These are phyloP conservation scores for Nitzschia inconspicua DNA, from an alignment of 108 stramenopile genomes.

Conservation along the genomic window DNA sequence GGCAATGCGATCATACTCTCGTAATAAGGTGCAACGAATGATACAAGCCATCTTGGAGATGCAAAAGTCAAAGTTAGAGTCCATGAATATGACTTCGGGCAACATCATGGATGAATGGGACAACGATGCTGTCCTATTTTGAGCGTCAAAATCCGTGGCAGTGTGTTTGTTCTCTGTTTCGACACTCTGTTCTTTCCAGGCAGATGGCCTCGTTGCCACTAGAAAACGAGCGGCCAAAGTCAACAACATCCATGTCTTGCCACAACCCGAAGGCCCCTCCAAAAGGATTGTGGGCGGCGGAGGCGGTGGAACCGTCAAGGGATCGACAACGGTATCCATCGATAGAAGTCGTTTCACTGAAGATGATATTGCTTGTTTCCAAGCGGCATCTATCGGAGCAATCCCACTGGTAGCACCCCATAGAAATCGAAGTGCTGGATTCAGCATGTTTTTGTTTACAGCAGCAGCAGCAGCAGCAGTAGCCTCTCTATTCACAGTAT, in stretches of 20 bases:
- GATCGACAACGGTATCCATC: too few relatives aligned
- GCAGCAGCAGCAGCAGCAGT: constrained; percentile 18
- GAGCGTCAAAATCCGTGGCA: not conserved
- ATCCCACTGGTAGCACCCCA: constrained; percentile 21
- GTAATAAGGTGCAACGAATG: constrained; percentile 11
- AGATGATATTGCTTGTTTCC: constrained; percentile 17
- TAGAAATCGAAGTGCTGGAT: too few relatives aligned
- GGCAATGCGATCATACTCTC: not conserved
- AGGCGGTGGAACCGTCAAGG: not conserved
- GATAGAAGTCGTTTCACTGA: too few relatives aligned
- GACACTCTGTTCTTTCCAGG: too few relatives aligned
- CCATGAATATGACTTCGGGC: constrained; percentile 30
- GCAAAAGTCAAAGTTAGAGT: constrained; percentile 18
- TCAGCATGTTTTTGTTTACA: too few relatives aligned
- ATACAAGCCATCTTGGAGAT: constrained; percentile 9
- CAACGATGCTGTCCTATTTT: not conserved
- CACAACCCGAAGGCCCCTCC: constrained; percentile 12
- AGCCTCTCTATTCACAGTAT: not conserved
- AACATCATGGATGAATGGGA: not conserved
- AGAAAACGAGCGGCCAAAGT: constrained; percentile 40
- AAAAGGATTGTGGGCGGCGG: constrained; percentile 12
- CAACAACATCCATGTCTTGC: constrained; percentile 37
- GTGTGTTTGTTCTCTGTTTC: not conserved
- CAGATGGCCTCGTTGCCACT: constrained; percentile 27
- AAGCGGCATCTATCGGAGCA: constrained; percentile 29